Evolutionary conservation across 2,329 filamentous ascomycete genomes (phyloP).

Genomic region (Colletotrichum spaethianum): DNA sequence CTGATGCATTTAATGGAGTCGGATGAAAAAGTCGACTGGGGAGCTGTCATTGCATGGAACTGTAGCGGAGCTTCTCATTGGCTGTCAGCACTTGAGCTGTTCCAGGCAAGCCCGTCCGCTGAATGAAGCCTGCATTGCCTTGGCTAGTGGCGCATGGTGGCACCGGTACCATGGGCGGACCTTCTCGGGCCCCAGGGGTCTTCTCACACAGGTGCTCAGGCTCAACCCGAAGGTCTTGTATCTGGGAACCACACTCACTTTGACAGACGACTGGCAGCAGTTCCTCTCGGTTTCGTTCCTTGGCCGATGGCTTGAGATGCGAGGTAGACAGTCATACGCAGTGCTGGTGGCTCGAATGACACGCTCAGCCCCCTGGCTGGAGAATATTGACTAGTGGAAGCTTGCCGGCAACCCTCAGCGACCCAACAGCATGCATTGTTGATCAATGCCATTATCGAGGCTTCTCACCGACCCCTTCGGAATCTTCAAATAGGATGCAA

Average conservation of each 20-base stretch:
- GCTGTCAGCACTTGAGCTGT: constrained; percentile 11
- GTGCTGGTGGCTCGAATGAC: neutral
- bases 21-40: neutral
- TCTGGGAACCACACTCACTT: neutral
- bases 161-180: neutral
- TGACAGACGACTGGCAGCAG: constrained; percentile 1
- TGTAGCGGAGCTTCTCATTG: constrained; percentile 39
- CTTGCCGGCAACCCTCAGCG: neutral
- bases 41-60: constrained; percentile 12
- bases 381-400: neutral
- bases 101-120: neutral
- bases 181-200: neutral
- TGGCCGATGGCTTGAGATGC: constrained; percentile 1
- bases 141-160: constrained; percentile 10
- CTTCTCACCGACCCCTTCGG: neutral
- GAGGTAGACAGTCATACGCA: neutral
- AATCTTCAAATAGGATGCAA: neutral
- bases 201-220: neutral
- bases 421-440: neutral
- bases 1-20: neutral
- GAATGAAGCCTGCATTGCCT: neutral
- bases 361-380: neutral
- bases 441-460: neutral
- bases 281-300: neutral
- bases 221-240: neutral